Conservation (phyloP, 495 filamentous ascomycete genomes). For the Penicillium antarcticum region DNA sequence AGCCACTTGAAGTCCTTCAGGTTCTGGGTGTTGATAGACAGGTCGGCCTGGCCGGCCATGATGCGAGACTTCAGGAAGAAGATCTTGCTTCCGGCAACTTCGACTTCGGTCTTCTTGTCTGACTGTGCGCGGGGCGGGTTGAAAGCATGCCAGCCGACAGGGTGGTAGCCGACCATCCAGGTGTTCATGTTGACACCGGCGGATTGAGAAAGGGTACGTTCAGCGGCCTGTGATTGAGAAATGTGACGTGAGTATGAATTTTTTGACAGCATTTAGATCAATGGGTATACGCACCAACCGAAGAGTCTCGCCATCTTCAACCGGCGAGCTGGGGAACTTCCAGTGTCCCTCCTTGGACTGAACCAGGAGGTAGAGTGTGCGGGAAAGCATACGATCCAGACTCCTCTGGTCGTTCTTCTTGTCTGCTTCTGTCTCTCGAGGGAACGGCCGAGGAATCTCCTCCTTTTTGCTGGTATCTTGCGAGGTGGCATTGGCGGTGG, state of each 20-base stretch:
- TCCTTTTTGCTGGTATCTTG: constrained; percentile 62
- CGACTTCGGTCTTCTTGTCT: constrained; percentile 34
- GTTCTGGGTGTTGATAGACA: constrained; percentile 66
- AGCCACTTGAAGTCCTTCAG: constrained; percentile 88
- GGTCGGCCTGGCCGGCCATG: constrained; percentile 90
- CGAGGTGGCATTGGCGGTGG: constrained; percentile 59
- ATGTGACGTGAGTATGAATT: not conserved
- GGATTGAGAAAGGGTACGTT: constrained; percentile 68
- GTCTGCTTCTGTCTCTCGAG: constrained; percentile 77
- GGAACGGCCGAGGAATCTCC: constrained; percentile 67
- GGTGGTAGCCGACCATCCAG: constrained; percentile 91
- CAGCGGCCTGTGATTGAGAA: constrained; percentile 62
- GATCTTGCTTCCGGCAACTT: constrained; percentile 64
- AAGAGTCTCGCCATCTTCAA: constrained; percentile 69
- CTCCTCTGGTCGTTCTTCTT: constrained; percentile 66
- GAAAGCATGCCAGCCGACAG: constrained; percentile 72
- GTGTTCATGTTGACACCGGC: constrained; percentile 97
- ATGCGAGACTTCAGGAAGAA: constrained; percentile 97
- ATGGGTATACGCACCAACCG: constrained; percentile 62
- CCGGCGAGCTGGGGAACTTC: constrained; percentile 70
- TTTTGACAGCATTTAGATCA: no score
- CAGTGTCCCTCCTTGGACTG: constrained; percentile 63
- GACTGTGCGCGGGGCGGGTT: constrained; percentile 29
- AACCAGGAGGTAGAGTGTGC: constrained; percentile 85
- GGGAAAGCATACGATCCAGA: constrained; percentile 70